Base-by-base conservation (phyloP, 768 basidiomycete species). In the Leccinum uliginosum region DNA sequence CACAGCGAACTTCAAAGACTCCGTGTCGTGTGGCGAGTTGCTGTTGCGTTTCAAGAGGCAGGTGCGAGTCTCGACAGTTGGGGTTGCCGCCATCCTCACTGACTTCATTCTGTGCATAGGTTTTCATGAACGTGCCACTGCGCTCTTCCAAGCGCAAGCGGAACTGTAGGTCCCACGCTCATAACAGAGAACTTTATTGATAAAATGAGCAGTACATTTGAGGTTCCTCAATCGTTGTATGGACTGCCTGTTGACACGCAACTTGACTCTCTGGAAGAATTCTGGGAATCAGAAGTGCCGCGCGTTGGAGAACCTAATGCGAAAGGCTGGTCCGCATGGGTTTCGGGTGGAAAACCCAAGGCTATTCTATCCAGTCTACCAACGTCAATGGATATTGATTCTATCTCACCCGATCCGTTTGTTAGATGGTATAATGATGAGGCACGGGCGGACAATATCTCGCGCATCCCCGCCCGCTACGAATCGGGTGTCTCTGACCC, bases 261-360 rank as follows among this genome's bases (percentile, higher is more conserved):
- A 51, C 72, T 92, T 3, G 77, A 81, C 54, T 74, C 78, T 15
- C 76, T 93, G 4, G 90, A 91, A 72, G 82, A 84, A 51, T 93
- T 89, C 66, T 93, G 91, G 91, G 91, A 93, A 51, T 83, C 86
- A 4, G 91, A 92, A 70, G 74, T 72, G 10, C 84, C 84, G n/a
- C 84, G 91, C n/a, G 68, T 85, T 9, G 89, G 90, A 27, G 91
- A 93, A 65, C 66, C 70, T 1, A 74, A 75, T 53, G 82, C 90
- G 9, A 75, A 70, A 55, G 90, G 91, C 24, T 93, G 91, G 89
- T 76, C 77, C 14, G 58, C 72, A 32, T 92, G 88, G 88, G 70
- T 79, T 40, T 65, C 74, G 11, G 72, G 76, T 21, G 76, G 78
- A 23, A 76, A 74, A 48, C 71, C 77, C 30, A 74, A 77, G 26